Evolutionary conservation across 352 stramenopile genomes (phyloP).

Genomic region (Globisporangium orthogonon): DNA sequence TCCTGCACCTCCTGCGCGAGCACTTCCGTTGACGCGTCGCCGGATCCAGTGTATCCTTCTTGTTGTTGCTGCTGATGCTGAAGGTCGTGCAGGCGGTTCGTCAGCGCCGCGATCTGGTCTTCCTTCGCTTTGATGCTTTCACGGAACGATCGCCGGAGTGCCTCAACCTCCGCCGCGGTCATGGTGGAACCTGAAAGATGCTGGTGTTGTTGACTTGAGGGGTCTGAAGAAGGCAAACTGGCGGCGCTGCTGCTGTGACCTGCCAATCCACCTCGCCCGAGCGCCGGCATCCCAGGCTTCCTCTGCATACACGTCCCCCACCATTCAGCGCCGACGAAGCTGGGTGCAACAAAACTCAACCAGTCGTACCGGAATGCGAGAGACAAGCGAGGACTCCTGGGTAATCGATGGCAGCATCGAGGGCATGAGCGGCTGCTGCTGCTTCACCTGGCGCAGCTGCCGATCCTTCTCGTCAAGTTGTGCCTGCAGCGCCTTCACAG

Average conservation of each 20-base stretch:
- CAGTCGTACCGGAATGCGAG: conserved; percentile 29
- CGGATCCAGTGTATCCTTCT: neutral
- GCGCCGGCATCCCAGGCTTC: conserved; percentile 15
- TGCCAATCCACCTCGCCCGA: neutral
- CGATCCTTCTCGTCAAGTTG: conserved; percentile 62
- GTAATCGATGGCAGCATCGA: conserved; percentile 1
- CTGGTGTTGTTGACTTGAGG: neutral
- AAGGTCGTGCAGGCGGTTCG: conserved; percentile 23
- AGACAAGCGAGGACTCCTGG: conserved; percentile 1
- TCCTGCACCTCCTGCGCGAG: conserved; percentile 37
- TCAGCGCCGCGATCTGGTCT: conserved; percentile 44
- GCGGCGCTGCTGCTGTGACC: conserved; percentile 6
- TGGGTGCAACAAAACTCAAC: neutral
- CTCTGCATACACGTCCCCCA: conserved; percentile 12
- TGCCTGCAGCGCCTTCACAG: conserved; percentile 37
- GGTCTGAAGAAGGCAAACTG: conserved; percentile 1
- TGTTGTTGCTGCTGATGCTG: conserved; percentile 8
- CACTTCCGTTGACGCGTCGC: neutral
- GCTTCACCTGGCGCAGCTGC: conserved; percentile 21
- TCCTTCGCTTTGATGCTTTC: conserved; percentile 56
- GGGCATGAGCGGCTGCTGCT: neutral
- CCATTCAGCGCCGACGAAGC: neutral
- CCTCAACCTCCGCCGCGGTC: conserved; percentile 30
- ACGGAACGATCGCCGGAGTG: conserved; percentile 37
- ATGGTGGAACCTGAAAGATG: conserved; percentile 5